Base-by-base conservation (phyloP, 768 basidiomycete genomes). In the Rhodotorula toruloides region DNA sequence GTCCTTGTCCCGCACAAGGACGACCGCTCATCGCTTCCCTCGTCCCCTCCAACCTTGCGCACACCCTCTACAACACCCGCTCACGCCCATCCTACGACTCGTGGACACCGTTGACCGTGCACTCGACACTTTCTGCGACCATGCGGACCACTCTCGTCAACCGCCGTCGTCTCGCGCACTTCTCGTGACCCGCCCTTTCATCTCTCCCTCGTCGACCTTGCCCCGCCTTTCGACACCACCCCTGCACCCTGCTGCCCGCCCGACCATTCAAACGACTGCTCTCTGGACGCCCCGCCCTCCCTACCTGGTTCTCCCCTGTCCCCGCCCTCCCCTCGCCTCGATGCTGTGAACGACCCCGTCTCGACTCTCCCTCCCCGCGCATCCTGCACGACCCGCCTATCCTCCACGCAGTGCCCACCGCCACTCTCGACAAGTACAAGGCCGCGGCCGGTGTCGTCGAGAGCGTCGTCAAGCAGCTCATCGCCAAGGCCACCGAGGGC, bases 361-460 rank as follows among this genome's bases (percentile, higher is more conserved):
- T 44, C 43, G 14, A 8, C 54, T 17, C 46, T 32, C 42, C 31
- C 47, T 21, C 44, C 3, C 52, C 25, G 0, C 3, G 1, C 11
- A 17, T 37, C 25, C 48, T 22, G 0, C n/a, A 16, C 31, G n/a
- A n/a, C 39, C n/a, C 21, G 13, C 36, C 27, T 25, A 13, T 22
- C 37, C 37, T 10, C 37, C 16, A 4, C 22, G n/a, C 55, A 71
- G 70, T 71, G 48, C 65, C 70, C 48, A 61, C 66, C 32, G 70
- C 66, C 16, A 58, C 61, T 37, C 66, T 71, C 40, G 70, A 71
- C 73, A 80, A 80, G 73, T 79, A 80, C 76, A 77, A 94, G 89
- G 82, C 85, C n/a, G 91, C 94, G 29, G 91, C 90, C 62, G 90
- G 93, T 73, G 91, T 94, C 79, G 87, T 89, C 47, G 84, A 88